A percentile compares a stretch with the other conserved stretches of the same genome.
Evolutionary conservation across 805 yeast species (phyloP).

Genomic region (Metschnikowia colocasiae): DNA sequence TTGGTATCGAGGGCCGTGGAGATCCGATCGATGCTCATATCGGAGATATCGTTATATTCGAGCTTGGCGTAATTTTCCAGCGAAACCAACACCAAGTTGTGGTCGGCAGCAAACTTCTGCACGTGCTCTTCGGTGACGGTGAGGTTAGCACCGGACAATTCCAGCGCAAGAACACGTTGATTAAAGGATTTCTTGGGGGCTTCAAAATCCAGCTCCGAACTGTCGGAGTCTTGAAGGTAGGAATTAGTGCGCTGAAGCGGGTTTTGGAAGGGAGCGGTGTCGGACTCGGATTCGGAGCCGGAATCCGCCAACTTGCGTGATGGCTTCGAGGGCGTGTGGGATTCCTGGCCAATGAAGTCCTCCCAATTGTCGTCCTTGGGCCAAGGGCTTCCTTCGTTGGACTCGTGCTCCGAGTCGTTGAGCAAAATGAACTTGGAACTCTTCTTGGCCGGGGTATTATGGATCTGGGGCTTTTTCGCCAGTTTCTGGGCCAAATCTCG

Average conservation of each 20-base stretch:
- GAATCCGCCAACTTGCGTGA: conserved; percentile 17
- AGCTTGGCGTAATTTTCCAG: conserved; percentile 32
- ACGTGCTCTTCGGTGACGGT: conserved; percentile 22
- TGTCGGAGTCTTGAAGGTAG: conserved; percentile 27
- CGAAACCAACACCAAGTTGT: conserved; percentile 31
- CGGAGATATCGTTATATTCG: conserved; percentile 22
- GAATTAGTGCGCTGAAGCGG: conserved; percentile 19
- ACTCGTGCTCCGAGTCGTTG: conserved; percentile 24
- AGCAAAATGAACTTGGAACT: conserved; percentile 30
- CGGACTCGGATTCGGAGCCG: conserved; percentile 12
- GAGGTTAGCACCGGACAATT: conserved; percentile 15
- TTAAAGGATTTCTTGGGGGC: conserved; percentile 6
- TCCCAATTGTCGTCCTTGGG: conserved; percentile 32
- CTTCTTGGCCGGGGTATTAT: conserved; percentile 37
- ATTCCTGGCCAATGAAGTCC: conserved; percentile 33
- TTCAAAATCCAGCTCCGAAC: conserved; percentile 24
- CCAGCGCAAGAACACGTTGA: conserved; percentile 18
- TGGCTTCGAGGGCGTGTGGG: conserved; percentile 23
- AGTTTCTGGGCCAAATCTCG: conserved; percentile 16
- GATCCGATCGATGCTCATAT: conserved; percentile 24
- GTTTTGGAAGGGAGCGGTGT: conserved; percentile 10
- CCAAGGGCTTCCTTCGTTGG: conserved; percentile 13
- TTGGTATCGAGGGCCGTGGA: conserved; percentile 20
- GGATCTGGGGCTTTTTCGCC: conserved; percentile 8
- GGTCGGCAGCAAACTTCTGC: conserved; percentile 32